Percentiles rank a stretch among this genome's conserved stretches.
phyloP scores from a whole-genome alignment of 2,329 filamentous ascomycete genomes.

The Phialophora macrospora region DNA sequence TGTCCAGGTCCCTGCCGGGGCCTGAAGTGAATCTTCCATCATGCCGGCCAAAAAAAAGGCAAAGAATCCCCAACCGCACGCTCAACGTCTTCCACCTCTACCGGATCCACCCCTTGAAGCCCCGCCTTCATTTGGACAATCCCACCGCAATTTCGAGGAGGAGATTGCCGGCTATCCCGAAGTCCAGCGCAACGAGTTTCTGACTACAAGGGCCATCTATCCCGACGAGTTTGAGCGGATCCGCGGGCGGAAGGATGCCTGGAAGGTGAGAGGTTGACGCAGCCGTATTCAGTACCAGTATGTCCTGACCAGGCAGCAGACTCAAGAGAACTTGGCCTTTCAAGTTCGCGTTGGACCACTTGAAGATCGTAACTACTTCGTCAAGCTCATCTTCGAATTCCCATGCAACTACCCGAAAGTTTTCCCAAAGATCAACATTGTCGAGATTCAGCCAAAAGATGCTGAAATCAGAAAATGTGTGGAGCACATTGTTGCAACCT shows the following conservation, averaged over 20 bases:
- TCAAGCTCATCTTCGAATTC: slow-evolving; percentile 38
- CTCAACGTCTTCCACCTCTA: slow-evolving; percentile 13
- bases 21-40: slow-evolving; percentile 23
- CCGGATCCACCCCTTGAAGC: slow-evolving; percentile 10
- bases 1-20: slow-evolving; percentile 23
- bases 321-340: slow-evolving; percentile 37
- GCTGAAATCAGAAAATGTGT: slow-evolving; percentile 28
- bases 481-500: slow-evolving; percentile 30
- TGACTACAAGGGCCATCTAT: slow-evolving; percentile 37
- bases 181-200: slow-evolving; percentile 36
- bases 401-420: slow-evolving; percentile 38
- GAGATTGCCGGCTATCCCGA: slow-evolving; percentile 35
- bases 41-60: slow-evolving; percentile 31
- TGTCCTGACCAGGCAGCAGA: slow-evolving; percentile 19
- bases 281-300: not conserved
- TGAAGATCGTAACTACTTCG: slow-evolving; percentile 35
- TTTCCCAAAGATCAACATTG: slow-evolving; percentile 34
- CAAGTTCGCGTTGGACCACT: slow-evolving; percentile 32
- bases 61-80: slow-evolving; percentile 21
- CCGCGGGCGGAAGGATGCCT: slow-evolving; percentile 36
- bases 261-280: slow-evolving; percentile 30
- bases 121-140: slow-evolving; percentile 30
- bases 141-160: slow-evolving; percentile 33
- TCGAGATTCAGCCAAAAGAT: slow-evolving; percentile 35
- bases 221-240: slow-evolving; percentile 36